Percentiles rank a stretch among this genome's conserved stretches.
These are phyloP conservation scores for Setaria italica DNA, from an alignment of 202 grass and related monocot genomes.

Conservation along the genomic window DNA sequence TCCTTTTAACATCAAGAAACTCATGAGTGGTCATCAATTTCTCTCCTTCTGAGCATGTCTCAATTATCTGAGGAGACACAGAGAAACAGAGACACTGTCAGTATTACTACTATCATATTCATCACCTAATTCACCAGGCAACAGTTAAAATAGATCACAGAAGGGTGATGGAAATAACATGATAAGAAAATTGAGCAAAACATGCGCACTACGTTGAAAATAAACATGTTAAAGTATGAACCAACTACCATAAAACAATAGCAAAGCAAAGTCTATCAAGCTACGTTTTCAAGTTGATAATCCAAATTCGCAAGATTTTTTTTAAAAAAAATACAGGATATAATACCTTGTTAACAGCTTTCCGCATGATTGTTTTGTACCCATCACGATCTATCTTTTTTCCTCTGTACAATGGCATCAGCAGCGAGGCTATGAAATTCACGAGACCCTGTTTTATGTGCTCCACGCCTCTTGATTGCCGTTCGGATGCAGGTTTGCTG, in stretches of 20 bases:
- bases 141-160: slow-evolving; percentile 18
- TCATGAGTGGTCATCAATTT: slow-evolving; percentile 82
- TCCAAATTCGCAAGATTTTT: not conserved
- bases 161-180: slow-evolving; percentile 41
- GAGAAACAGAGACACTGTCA: slow-evolving; percentile 40
- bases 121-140: slow-evolving; percentile 39
- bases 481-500: slow-evolving; percentile 74
- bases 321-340: slow-evolving; percentile 38
- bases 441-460: slow-evolving; percentile 91
- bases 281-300: slow-evolving; percentile 34
- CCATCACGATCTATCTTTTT: slow-evolving; percentile 77
- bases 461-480: slow-evolving; percentile 67
- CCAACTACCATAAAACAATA: slow-evolving; percentile 35
- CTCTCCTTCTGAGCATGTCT: slow-evolving; percentile 88
- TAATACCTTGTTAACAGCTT: slow-evolving; percentile 92
- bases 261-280: slow-evolving; percentile 14
- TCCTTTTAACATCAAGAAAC: slow-evolving; percentile 93
- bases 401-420: slow-evolving; percentile 94
- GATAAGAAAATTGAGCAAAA: slow-evolving; percentile 29
- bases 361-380: slow-evolving; percentile 95
- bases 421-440: slow-evolving; percentile 77
- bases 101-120: slow-evolving; percentile 38
- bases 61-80: slow-evolving; percentile 76
- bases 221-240: slow-evolving; percentile 32
- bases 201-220: slow-evolving; percentile 27